phyloP scores from a whole-genome alignment of 768 basidiomycete species.

The Rhizopogon vesiculosus region DNA sequence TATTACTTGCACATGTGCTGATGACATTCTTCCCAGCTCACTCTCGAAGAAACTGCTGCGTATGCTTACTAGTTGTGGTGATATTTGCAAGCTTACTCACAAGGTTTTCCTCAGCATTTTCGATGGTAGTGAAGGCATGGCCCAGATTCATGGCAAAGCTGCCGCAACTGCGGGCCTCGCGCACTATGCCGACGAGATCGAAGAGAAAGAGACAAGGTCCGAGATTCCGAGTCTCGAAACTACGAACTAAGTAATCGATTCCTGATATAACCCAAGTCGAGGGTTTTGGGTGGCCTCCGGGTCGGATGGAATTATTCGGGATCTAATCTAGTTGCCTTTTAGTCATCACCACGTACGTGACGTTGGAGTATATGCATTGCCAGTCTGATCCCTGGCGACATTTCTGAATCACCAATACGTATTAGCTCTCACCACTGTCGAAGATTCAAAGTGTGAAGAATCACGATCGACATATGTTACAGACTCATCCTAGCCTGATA shows the following conservation, averaged over 20 bases:
- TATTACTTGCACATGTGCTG: neutral
- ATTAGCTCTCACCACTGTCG: too few species aligned
- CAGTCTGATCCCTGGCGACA: too few species aligned
- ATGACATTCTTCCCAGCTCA: neutral
- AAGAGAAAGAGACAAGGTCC: slow-evolving; percentile 3
- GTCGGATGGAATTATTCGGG: too few species aligned
- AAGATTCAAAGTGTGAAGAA: too few species aligned
- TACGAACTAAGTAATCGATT: neutral
- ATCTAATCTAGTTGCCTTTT: neutral
- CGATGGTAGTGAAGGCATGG: slow-evolving; percentile 4
- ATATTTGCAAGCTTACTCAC: neutral
- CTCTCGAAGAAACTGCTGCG: slow-evolving; percentile 16
- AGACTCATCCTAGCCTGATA: too few species aligned
- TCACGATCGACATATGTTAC: too few species aligned
- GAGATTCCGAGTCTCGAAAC: neutral
- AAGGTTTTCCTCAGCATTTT: slow-evolving; percentile 7
- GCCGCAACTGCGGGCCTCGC: neutral
- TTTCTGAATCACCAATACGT: too few species aligned
- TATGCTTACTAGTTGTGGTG: slow-evolving; percentile 1
- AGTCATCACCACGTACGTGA: neutral
- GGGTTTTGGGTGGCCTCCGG: neutral
- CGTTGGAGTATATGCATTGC: too few species aligned
- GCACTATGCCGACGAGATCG: neutral
- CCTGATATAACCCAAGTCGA: neutral
- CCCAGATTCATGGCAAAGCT: neutral